Evolutionary conservation across 768 basidiomycete genomes (phyloP).

Genomic region (Tulasnella sp.): DNA sequence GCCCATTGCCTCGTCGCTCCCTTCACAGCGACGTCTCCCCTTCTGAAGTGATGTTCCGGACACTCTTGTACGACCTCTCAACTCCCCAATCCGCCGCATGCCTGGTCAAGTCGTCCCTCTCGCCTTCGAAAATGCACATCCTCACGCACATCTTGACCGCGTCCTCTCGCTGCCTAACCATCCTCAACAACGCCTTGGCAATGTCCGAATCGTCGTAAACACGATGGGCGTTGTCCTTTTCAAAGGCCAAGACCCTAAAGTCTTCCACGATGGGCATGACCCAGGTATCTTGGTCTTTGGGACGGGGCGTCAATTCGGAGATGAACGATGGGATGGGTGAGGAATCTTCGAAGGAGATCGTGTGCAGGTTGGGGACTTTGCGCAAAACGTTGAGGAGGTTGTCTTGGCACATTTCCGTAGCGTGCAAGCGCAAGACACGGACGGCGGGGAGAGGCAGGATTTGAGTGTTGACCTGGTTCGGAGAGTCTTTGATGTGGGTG

Average conservation of each 20-base stretch:
- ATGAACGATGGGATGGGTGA: slow-evolving; percentile 19
- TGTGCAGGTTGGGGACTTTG: slow-evolving; percentile 15
- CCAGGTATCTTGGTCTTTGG: not conserved
- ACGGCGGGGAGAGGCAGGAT: slow-evolving; percentile 13
- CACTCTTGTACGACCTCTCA: slow-evolving; percentile 11
- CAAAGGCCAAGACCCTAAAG: slow-evolving; percentile 17
- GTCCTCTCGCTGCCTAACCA: not conserved
- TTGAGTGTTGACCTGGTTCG: not conserved
- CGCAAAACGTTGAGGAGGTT: slow-evolving; percentile 13
- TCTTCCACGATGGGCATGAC: not conserved
- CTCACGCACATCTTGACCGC: not conserved
- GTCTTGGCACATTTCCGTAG: slow-evolving; percentile 19
- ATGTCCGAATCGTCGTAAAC: slow-evolving; percentile 19
- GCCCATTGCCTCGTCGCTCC: too few species aligned
- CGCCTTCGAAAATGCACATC: slow-evolving; percentile 19
- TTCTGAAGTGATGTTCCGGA: not conserved
- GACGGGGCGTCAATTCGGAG: not conserved
- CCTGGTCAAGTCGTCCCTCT: slow-evolving; percentile 14
- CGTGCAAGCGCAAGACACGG: slow-evolving; percentile 12
- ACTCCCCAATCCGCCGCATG: slow-evolving; percentile 13
- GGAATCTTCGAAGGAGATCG: slow-evolving; percentile 19
- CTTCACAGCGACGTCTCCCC: not conserved
- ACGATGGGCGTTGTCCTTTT: slow-evolving; percentile 18
- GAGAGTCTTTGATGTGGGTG: slow-evolving; percentile 19
- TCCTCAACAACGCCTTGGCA: not conserved